phyloP scores from a whole-genome alignment of 352 stramenopile genomes.

The Pythium insidiosum region DNA sequence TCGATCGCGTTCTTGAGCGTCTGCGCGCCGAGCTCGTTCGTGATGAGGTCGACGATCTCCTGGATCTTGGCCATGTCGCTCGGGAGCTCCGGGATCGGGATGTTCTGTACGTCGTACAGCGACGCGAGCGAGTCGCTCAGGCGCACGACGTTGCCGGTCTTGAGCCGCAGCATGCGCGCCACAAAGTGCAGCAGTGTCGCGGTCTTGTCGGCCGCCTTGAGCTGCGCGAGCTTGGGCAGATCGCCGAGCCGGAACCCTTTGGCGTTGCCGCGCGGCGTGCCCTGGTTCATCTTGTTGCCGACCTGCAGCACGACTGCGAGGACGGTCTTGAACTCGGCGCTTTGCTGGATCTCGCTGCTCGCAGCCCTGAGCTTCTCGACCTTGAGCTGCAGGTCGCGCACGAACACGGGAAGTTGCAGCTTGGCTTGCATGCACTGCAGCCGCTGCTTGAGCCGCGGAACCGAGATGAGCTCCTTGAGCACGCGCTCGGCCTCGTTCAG shows the following conservation, averaged over 20 bases:
- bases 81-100: conserved; percentile 64
- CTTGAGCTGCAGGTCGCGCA: conserved; percentile 61
- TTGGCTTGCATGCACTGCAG: conserved; percentile 49
- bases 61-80: conserved; percentile 57
- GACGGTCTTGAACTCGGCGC: conserved; percentile 58
- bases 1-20: conserved; percentile 74
- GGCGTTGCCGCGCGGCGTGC: conserved; percentile 52
- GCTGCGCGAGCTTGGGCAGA: conserved; percentile 57
- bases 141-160: conserved; percentile 54
- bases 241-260: conserved; percentile 64
- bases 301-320: conserved; percentile 68
- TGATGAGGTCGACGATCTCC: conserved; percentile 53
- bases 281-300: conserved; percentile 84
- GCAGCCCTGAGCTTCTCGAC: conserved; percentile 49
- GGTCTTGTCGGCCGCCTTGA: conserved; percentile 54
- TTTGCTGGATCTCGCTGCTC: conserved; percentile 51
- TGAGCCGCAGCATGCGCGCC: conserved; percentile 53
- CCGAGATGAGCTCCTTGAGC: conserved; percentile 71
- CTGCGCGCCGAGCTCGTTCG: conserved; percentile 53
- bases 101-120: conserved; percentile 71
- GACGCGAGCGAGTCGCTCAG: conserved; percentile 54
- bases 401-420: conserved; percentile 51
- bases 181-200: conserved; percentile 72
- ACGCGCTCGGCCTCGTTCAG: conserved; percentile 74
- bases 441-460: conserved; percentile 59